A percentile compares a stretch with the other conserved stretches of the same genome.
These are phyloP conservation scores for Scutellaria minor DNA, from an alignment of 257 asterid species.

Conservation along the genomic window DNA sequence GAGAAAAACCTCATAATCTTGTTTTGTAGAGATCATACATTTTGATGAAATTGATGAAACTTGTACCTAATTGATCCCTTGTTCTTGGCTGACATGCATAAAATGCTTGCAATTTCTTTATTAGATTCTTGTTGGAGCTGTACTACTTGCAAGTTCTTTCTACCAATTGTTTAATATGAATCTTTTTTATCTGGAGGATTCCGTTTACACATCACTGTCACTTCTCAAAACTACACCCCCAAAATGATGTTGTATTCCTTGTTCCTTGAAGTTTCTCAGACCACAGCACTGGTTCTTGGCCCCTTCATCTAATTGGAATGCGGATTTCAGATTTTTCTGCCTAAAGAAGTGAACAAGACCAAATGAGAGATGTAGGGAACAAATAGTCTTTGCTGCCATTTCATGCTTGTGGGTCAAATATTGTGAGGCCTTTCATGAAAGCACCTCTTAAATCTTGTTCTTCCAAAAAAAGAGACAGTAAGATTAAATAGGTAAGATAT, in stretches of 20 bases:
- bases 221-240: not conserved
- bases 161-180: not conserved
- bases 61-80: not conserved
- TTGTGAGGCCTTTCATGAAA: not conserved
- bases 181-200: not conserved
- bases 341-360: constrained; percentile 1
- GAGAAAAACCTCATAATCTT: not conserved
- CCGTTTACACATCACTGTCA: not conserved
- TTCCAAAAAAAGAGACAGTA: not conserved
- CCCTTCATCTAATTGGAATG: not conserved
- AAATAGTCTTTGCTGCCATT: not conserved
- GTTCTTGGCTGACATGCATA: not conserved
- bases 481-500: too few relatives aligned
- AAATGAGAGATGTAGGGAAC: not conserved
- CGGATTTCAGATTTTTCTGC: not conserved
- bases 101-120: not conserved
- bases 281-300: not conserved
- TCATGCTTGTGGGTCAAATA: not conserved
- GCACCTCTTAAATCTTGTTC: not conserved
- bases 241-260: not conserved
- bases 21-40: not conserved
- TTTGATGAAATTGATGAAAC: constrained; percentile 3
- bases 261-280: constrained; percentile 6
- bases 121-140: constrained; percentile 1
- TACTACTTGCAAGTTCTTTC: not conserved